These are phyloP conservation scores for Fusarium newnesense DNA, from an alignment of 2,329 filamentous ascomycete genomes.

Conservation along the genomic window DNA sequence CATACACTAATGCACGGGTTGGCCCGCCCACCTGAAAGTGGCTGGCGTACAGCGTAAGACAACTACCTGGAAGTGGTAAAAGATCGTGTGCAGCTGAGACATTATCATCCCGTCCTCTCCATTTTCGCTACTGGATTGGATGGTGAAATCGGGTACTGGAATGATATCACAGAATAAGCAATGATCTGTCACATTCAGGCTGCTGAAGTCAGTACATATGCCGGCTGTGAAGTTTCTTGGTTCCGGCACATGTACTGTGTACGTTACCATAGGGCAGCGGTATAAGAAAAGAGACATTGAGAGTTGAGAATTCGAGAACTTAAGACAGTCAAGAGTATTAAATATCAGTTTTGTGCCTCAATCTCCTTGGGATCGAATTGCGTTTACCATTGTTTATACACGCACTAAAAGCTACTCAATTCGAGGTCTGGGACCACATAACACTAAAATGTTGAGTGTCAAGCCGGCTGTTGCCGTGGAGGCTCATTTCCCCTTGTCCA, in stretches of 20 bases:
- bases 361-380: neutral
- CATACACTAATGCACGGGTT: neutral
- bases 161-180: neutral
- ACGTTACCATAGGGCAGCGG: neutral
- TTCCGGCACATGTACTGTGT: neutral
- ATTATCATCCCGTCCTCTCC: neutral
- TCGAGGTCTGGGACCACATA: rapidly evolving
- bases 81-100: constrained; percentile 3
- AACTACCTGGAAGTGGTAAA: neutral
- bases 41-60: neutral
- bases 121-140: neutral
- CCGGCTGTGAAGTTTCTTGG: neutral
- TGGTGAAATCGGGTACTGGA: neutral
- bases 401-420: neutral
- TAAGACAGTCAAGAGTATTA: neutral
- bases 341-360: neutral
- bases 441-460: neutral
- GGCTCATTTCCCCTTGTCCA: neutral
- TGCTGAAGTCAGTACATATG: neutral
- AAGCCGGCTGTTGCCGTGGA: neutral
- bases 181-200: neutral
- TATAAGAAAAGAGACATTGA: neutral
- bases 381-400: neutral
- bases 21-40: neutral
- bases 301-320: neutral